A percentile compares a stretch with the other conserved stretches of the same genome.
phyloP scores from a whole-genome alignment of 2,329 filamentous ascomycete genomes.

The Rutstroemia sydowiana region DNA sequence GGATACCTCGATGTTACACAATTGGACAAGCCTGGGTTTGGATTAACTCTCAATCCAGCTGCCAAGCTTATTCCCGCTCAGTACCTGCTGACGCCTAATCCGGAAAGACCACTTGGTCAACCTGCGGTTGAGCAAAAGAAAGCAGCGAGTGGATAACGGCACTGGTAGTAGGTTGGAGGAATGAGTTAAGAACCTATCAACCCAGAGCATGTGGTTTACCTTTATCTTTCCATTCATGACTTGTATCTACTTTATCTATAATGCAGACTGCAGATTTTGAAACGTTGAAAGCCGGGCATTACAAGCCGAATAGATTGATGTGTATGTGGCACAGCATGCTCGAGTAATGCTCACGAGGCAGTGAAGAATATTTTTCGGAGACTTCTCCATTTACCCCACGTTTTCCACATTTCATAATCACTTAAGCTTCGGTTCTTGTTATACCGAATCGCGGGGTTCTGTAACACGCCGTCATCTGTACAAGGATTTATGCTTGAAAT shows the following conservation, averaged over 20 bases:
- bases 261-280: background rate
- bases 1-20: conserved; percentile 74
- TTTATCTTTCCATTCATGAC: background rate
- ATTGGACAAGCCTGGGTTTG: conserved; percentile 85
- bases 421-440: conserved; percentile 13
- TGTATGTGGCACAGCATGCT: too few relatives aligned
- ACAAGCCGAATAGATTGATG: too few relatives aligned
- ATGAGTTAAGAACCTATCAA: conserved; percentile 20
- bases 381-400: conserved; percentile 7
- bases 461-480: background rate
- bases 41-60: conserved; percentile 75
- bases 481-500: background rate
- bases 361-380: background rate
- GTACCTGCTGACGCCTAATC: conserved; percentile 64
- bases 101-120: conserved; percentile 36
- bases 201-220: conserved; percentile 6
- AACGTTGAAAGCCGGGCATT: background rate
- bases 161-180: conserved; percentile 30
- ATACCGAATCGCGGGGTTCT: conserved; percentile 20
- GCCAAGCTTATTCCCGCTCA: conserved; percentile 68
- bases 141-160: conserved; percentile 25
- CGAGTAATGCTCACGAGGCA: too few relatives aligned
- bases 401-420: background rate
- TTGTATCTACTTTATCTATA: conserved; percentile 2
- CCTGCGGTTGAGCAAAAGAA: conserved; percentile 15